Conservation (phyloP, 176 grass and related monocot genomes). For the Rhynchospora pubera region DNA sequence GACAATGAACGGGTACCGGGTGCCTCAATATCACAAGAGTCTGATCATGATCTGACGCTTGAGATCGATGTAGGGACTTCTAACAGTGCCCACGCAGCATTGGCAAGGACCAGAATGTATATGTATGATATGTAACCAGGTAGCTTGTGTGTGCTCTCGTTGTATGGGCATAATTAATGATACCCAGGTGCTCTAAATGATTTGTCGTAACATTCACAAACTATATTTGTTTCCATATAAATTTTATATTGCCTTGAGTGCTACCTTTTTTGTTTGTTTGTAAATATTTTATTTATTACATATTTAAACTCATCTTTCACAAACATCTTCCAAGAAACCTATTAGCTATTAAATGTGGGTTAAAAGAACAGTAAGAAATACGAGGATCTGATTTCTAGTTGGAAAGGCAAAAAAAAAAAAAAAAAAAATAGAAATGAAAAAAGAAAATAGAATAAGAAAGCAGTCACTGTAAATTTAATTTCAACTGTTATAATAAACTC, state of each 20-base stretch:
- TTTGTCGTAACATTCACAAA: not conserved
- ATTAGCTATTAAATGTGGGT: not conserved
- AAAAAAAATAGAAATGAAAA: not conserved
- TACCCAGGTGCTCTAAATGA: not conserved
- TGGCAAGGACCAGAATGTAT: conserved; percentile 6
- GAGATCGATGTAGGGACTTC: not conserved
- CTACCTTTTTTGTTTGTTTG: not conserved
- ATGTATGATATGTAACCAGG: not conserved
- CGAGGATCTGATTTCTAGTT: not conserved
- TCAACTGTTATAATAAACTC: not conserved
- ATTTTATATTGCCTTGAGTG: not conserved
- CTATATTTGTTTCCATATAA: not conserved
- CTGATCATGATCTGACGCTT: conserved; percentile 6
- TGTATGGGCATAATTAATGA: not conserved
- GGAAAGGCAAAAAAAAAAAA: too few species aligned
- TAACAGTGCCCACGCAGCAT: not conserved
- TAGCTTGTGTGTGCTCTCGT: conserved; percentile 10
- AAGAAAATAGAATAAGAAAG: not conserved
- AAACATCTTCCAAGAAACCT: not conserved
- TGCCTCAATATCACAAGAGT: not conserved
- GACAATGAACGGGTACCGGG: not conserved
- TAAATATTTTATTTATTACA: not conserved
- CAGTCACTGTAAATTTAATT: not conserved
- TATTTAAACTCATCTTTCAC: too few species aligned
- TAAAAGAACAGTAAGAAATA: not conserved